Evolutionary conservation across 331 rosid genomes (phyloP), one percentile per base, ranked within the genome.

Genomic region (Telfairia occidentalis): DNA sequence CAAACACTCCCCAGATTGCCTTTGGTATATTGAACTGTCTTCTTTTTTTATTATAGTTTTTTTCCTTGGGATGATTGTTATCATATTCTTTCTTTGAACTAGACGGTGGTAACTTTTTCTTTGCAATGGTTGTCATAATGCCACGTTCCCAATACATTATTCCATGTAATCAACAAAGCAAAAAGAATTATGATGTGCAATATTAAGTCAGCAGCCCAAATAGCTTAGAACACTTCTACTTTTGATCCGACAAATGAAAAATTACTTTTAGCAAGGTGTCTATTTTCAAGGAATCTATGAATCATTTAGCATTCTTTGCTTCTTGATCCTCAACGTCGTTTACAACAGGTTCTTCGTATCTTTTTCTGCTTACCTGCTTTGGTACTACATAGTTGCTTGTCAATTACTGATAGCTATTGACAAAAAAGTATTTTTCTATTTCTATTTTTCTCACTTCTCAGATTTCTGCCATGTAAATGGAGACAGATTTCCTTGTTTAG

Each of bases 391-490:
- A 16, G 26, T 34, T 61, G 42, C 26, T 34, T 61, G 24, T 59
- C 66, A 29, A 34, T 30, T 18, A 61, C 38, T 32, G 45, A 18
- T 32, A 28, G 70, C 3, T 30, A 34, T 34, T 16, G 37, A 61
- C 24, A 34, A 34, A 18, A 9, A 9, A 37, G 4, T 45, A 18
- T 7, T 3, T 43, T 70, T 70, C 24, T 2, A 2, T 29, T 45
- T 70, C 26, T 45, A 45, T 70, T 28, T 18, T 45, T 73, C 73
- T 63, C 77, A 85, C 18, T 45, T 73, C 73, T 63, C 77, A 85
- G 88, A 71, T 77, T 85, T 78, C 28, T 79, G 34, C 81, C 53
- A 54, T 76, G 76, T 58, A 79, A 61, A 81, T 74, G 81, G 54
- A 76, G 80, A 75, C 76, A 40, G 58, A 46, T 77, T 73, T 82